Evolutionary conservation across 192 early-diverging fungal species (phyloP).

Genomic region (Lunasporangiospora selenospora): DNA sequence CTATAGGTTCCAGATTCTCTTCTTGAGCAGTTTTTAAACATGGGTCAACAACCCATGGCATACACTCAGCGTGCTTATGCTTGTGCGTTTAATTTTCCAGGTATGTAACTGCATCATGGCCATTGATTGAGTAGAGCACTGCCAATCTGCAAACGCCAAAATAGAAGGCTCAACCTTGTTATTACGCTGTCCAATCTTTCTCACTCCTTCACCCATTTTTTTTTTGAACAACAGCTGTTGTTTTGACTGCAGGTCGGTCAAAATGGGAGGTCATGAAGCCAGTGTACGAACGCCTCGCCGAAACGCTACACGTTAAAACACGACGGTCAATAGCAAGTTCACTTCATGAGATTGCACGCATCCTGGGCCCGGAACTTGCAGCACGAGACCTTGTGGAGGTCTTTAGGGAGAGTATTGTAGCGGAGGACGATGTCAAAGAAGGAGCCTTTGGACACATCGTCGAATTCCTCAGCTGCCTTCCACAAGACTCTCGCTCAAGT

Average conservation of each 20-base stretch:
- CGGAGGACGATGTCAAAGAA: constrained; percentile 65
- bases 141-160: no score
- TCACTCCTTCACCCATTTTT: background rate
- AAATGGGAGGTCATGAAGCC: constrained; percentile 55
- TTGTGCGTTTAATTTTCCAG: constrained; percentile 58
- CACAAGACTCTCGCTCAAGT: constrained; percentile 61
- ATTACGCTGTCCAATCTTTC: background rate
- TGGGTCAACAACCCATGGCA: constrained; percentile 42
- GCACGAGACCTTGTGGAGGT: constrained; percentile 51
- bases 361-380: constrained; percentile 52
- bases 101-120: background rate
- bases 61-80: constrained; percentile 50
- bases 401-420: constrained; percentile 51
- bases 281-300: background rate
- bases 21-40: constrained; percentile 50
- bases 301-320: constrained; percentile 49
- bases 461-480: constrained; percentile 64
- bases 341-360: constrained; percentile 56
- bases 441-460: constrained; percentile 65
- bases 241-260: constrained; percentile 47
- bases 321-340: constrained; percentile 57
- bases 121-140: background rate
- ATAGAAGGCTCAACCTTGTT: no score
- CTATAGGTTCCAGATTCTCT: constrained; percentile 48
- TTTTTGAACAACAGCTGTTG: constrained; percentile 48